phyloP scores from a whole-genome alignment of 495 filamentous ascomycete species.

The Daldinia loculata region DNA sequence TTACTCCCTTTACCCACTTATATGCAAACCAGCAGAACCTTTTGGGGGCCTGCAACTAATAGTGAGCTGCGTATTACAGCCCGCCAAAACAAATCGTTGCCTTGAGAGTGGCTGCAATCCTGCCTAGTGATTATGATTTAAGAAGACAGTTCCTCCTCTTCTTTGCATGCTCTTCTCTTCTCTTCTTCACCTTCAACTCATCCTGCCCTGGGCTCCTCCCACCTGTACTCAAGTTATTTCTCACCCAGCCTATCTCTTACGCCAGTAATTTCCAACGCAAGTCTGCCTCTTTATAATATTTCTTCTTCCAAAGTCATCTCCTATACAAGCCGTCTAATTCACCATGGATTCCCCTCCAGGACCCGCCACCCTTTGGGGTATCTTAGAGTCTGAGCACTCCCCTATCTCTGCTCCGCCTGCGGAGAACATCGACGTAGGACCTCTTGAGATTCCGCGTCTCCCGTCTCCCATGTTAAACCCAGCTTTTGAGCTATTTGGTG shows the following conservation, averaged over 20 bases:
- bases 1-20: too few relatives aligned
- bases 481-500: not conserved
- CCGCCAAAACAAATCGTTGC: too few relatives aligned
- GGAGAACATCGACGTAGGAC: not conserved
- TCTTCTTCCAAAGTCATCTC: not conserved
- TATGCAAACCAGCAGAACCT: too few relatives aligned
- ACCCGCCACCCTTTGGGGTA: not conserved
- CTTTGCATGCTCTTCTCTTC: not conserved
- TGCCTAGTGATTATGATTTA: not conserved
- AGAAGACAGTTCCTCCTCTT: not conserved
- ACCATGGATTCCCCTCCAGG: not conserved
- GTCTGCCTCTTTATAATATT: not conserved
- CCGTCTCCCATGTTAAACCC: not conserved
- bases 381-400: not conserved
- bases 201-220: not conserved
- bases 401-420: not conserved
- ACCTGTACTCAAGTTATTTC: not conserved
- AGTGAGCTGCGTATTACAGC: too few relatives aligned
- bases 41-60: too few relatives aligned
- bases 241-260: not conserved
- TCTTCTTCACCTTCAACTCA: not conserved
- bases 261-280: not conserved
- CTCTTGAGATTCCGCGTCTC: not conserved
- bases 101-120: not conserved
- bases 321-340: not conserved